phyloP scores from a whole-genome alignment of 1,284 basidiomycete species.

The Pseudozyma tsukubaensis region DNA sequence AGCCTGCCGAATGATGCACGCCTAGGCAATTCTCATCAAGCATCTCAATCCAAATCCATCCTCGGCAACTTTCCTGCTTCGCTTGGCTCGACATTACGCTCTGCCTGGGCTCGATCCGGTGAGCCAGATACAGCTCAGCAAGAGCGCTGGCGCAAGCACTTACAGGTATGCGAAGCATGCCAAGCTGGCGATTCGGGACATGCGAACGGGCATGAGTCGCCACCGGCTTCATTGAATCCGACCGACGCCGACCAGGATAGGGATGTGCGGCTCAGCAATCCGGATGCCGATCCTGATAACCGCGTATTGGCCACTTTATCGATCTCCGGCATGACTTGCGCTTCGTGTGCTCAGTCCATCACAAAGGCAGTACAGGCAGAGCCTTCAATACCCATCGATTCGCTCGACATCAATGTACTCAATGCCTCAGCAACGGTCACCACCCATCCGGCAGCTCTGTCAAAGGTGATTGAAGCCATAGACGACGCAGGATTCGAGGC shows the following conservation, averaged over 20 bases:
- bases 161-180: conserved; percentile 69
- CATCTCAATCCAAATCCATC: conserved; percentile 7
- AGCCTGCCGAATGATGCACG: conserved; percentile 8
- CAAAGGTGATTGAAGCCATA: conserved; percentile 34
- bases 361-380: conserved; percentile 14
- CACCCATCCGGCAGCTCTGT: conserved; percentile 9
- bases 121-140: conserved; percentile 17
- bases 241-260: not conserved
- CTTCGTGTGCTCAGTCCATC: conserved; percentile 29
- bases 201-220: not conserved
- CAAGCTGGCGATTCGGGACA: conserved; percentile 59
- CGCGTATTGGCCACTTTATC: conserved; percentile 22
- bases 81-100: conserved; percentile 31
- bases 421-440: conserved; percentile 24
- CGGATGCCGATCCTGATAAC: not conserved
- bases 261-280: no score
- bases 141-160: conserved; percentile 62
- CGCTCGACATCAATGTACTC: conserved; percentile 24
- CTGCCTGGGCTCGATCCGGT: conserved; percentile 7
- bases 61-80: conserved; percentile 17
- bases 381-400: conserved; percentile 8
- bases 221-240: not conserved
- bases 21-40: not conserved
- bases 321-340: conserved; percentile 37
- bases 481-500: conserved; percentile 41